Base-by-base conservation (phyloP, 2,329 filamentous ascomycete genomes). In the Beauveria scarabaeidicola region DNA sequence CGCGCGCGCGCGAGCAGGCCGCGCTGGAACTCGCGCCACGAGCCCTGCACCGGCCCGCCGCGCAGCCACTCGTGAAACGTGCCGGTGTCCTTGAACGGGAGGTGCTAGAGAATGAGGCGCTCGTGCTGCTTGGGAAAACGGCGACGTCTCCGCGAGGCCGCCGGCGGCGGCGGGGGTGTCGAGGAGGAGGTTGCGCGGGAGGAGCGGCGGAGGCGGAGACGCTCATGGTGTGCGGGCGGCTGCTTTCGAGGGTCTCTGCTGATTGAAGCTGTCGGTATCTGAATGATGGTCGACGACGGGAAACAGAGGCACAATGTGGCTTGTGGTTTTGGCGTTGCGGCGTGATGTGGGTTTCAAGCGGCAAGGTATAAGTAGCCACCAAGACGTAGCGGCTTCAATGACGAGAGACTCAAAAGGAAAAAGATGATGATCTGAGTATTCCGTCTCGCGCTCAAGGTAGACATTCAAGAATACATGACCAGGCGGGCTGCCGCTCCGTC, bases 101-200 rank as follows among this genome's bases (percentile, higher is more conserved):
- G 68, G 43, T 74, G 69, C 62, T 75, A 72, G 62, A 75, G 66
- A 54, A 75, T 67, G 38, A 75, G 72, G 36, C 73, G 71, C 64
- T 73, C 69, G 63, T 74, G 70, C 63, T 75, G 73, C 3, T 64
- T 64, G 59, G 21, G 68, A 63, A 48, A 73, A 59, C 2, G 27
- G 40, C 25, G 56, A 52, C 27, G 32, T 48, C 56, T 23, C 25
- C 10, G n/a, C 8, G 38, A 36, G 1, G n/a, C 8, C 40, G 9
- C 9, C 27, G 44, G 3, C 9, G 8, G 2, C 19, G 19, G 40
- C 23, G 46, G 19, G 27, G 19, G n/a, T 47, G n/a, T 15, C 23
- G 21, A 1, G n/a, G 48, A 5, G 57, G 40, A 13, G 52, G 36
- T 36, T 32, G 41, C 40, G 38, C 19, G 15, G 48, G 57, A 17